Conservation (phyloP, 768 basidiomycete genomes). For the Mycena kentingensis region DNA sequence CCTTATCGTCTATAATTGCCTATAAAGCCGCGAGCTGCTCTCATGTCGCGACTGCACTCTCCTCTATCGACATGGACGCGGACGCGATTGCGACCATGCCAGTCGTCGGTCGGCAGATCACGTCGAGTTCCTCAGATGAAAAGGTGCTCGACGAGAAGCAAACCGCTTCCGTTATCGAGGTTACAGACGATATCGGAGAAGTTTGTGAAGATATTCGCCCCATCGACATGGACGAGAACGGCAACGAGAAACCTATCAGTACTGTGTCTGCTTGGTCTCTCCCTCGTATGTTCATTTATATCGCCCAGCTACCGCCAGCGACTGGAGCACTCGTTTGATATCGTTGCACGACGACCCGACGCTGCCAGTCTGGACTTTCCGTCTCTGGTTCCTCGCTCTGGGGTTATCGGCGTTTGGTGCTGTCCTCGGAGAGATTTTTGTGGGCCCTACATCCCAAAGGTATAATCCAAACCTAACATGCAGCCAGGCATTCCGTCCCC, state of each 20-base stretch:
- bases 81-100: background rate
- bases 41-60: too few species aligned
- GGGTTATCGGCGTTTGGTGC: constrained; percentile 34
- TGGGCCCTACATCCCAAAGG: background rate
- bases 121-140: background rate
- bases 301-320: constrained; percentile 23
- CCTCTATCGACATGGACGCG: background rate
- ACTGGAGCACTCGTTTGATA: constrained; percentile 28
- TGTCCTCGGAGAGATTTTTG: constrained; percentile 27
- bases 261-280: background rate
- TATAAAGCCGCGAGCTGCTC: too few species aligned
- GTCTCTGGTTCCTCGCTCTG: constrained; percentile 30
- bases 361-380: constrained; percentile 33
- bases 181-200: constrained; percentile 18
- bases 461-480: constrained; percentile 22
- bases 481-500: constrained; percentile 26
- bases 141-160: background rate
- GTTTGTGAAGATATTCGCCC: constrained; percentile 26
- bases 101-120: background rate
- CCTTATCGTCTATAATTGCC: too few species aligned
- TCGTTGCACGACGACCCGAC: constrained; percentile 33
- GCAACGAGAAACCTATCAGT: constrained; percentile 28
- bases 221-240: constrained; percentile 25
- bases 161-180: background rate
- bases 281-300: background rate